Percentiles rank a stretch among this genome's conserved stretches.
Conservation (phyloP, 306 rosid genomes). For the Cicer chorassanicum region DNA sequence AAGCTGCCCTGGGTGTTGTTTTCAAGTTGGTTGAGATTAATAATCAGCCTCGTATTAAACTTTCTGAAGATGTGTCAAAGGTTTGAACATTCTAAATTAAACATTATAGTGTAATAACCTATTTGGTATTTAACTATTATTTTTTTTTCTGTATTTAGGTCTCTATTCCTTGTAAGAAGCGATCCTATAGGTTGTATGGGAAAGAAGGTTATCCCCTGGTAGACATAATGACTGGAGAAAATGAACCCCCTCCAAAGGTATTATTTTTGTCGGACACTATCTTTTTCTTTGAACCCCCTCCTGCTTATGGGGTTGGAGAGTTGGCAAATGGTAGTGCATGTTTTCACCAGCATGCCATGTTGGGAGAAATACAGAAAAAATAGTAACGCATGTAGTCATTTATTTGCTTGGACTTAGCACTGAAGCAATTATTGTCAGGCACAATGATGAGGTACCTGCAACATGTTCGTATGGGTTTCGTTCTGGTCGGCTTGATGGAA, state of each 20-base stretch:
- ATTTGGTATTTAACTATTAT: slow-evolving; percentile 21
- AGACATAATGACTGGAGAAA: slow-evolving; percentile 95
- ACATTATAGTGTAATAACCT: slow-evolving; percentile 30
- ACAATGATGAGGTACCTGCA: slow-evolving; percentile 19
- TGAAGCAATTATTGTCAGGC: slow-evolving; percentile 6
- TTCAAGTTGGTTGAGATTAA: slow-evolving; percentile 99
- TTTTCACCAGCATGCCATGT: slow-evolving; percentile 31
- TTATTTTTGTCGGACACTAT: slow-evolving; percentile 24
- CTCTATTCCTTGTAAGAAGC: slow-evolving; percentile 95
- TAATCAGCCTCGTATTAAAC: slow-evolving; percentile 94
- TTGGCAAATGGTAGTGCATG: slow-evolving; percentile 21
- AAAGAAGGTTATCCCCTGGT: slow-evolving; percentile 95
- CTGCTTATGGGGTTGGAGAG: not conserved
- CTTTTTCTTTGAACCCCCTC: not conserved
- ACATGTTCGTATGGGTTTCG: slow-evolving; percentile 22
- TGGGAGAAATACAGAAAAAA: not conserved
- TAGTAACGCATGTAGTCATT: not conserved
- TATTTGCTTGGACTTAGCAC: slow-evolving; percentile 11
- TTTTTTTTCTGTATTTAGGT: slow-evolving; percentile 60
- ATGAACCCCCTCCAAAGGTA: slow-evolving; percentile 96
- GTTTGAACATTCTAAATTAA: slow-evolving; percentile 54
- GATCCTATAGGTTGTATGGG: slow-evolving; percentile 80
- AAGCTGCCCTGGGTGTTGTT: slow-evolving; percentile 97
- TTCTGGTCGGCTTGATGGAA: slow-evolving; percentile 7
- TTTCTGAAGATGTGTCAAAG: slow-evolving; percentile 98